Evolutionary conservation across 352 stramenopile genomes (phyloP).

Genomic region (Globisporangium barbulae): DNA sequence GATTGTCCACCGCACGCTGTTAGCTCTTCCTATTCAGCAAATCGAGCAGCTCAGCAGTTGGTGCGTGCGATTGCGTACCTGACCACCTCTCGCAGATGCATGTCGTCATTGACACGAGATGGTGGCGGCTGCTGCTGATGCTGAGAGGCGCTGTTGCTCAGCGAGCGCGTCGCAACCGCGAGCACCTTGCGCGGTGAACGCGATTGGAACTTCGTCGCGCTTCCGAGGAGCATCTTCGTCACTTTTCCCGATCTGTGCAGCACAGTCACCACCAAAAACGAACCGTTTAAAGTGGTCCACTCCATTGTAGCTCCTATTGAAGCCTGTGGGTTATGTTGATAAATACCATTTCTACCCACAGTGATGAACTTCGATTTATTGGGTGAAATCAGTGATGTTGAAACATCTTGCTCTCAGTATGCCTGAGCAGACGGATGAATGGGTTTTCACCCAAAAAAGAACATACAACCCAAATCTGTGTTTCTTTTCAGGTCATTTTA

Average conservation of each 20-base stretch:
- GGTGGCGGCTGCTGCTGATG: background rate
- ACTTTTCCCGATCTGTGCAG: background rate
- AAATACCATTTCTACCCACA: too few species aligned
- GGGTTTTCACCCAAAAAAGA: too few species aligned
- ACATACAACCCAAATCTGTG: too few species aligned
- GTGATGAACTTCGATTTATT: too few species aligned
- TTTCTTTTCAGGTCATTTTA: too few species aligned
- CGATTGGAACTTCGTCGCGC: constrained; percentile 2
- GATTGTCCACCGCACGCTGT: constrained; percentile 3
- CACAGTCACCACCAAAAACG: constrained; percentile 18
- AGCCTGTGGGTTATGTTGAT: too few species aligned
- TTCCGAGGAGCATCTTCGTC: constrained; percentile 6
- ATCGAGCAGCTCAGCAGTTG: background rate
- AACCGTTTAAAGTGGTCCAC: constrained; percentile 16
- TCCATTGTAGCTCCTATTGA: too few species aligned
- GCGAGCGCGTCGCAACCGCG: background rate
- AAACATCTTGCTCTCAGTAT: too few species aligned
- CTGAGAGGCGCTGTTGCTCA: background rate
- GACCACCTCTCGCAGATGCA: constrained; percentile 14
- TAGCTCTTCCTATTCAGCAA: background rate
- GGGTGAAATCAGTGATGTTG: too few species aligned
- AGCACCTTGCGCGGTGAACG: background rate
- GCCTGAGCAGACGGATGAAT: too few species aligned
- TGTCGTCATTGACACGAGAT: background rate
- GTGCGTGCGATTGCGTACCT: constrained; percentile 1